A percentile compares a stretch with the other conserved stretches of the same genome.
These are phyloP conservation scores for Salix koriyanagi DNA, from an alignment of 345 rosid genomes.

Conservation along the genomic window DNA sequence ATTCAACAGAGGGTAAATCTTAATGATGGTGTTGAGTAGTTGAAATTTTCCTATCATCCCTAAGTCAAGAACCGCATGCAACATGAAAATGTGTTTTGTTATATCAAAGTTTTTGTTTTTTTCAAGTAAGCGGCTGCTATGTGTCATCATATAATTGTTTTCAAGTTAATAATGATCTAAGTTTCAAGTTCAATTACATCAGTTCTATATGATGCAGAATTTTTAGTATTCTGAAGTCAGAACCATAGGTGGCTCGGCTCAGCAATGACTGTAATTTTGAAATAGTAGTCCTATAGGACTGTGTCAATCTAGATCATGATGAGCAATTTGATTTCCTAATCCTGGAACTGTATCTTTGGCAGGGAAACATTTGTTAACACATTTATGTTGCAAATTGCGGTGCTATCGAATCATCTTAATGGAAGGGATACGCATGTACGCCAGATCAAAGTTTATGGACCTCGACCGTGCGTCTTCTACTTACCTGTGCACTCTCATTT, in stretches of 20 bases:
- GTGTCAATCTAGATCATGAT: neutral
- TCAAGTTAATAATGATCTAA: neutral
- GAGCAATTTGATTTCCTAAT: neutral
- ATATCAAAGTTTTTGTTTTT: neutral
- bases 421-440: constrained; percentile 88
- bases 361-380: constrained; percentile 91
- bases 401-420: constrained; percentile 76
- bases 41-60: neutral
- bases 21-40: neutral
- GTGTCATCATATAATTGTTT: neutral
- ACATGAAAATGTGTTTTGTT: neutral
- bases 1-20: neutral
- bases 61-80: neutral
- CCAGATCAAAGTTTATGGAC: constrained; percentile 90
- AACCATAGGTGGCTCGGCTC: neutral
- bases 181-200: neutral
- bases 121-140: neutral
- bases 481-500: neutral
- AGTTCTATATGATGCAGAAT: neutral
- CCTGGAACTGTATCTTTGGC: constrained; percentile 19
- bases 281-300: neutral
- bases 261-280: neutral
- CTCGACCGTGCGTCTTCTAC: constrained; percentile 49
- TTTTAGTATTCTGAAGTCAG: neutral
- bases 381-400: constrained; percentile 80